Evolutionary conservation across 1,139 yeast genomes (phyloP), one percentile per base, ranked within the genome.

Genomic region (Wickerhamiella pararugosa): DNA sequence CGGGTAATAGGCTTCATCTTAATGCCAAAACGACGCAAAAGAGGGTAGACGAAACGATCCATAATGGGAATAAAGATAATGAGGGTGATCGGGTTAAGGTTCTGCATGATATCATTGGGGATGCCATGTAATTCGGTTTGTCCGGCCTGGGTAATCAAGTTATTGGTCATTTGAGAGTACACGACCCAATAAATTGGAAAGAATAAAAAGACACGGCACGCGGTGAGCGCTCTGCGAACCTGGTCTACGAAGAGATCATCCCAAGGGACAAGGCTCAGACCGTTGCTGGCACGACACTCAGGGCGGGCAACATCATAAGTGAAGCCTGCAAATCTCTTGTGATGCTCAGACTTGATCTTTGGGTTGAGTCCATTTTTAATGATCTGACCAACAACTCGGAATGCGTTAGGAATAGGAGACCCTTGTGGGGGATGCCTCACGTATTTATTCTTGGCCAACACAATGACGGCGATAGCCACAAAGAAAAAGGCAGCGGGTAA

Each of bases 151-250:
- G 79, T 69, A 42, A 75, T 68, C 50, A 76, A 74, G 59, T 76
- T 76, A 61, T 71, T 73, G 45, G 70, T 54, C 79, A 76, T 75
- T 61, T 76, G 81, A 29, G 78, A 77, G 57, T 76, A 76, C 30
- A 72, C 76, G 37, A 76, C 66, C 82, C 82, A 76, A 64, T 71
- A 76, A 40, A 76, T 61, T 30, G 81, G 81, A 60, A 67, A 75
- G 60, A 71, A 72, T 29, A 68, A 55, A 54, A 76, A 76, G 43
- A 76, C 79, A 57, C 72, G 72, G 66, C 82, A 76, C 31, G 79
- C 81, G 49, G 63, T 62, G 44, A 75, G 45, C 10, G 81, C 66
- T 54, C 80, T 70, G 45, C 59, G 59, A 39, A 76, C 75, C 60
- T 76, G 81, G 46, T 75, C 80, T 32, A 76, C 80, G 53, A 75